These are phyloP conservation scores for Coemansia sp. DNA, from an alignment of 192 early-diverging fungal genomes.

Conservation along the genomic window DNA sequence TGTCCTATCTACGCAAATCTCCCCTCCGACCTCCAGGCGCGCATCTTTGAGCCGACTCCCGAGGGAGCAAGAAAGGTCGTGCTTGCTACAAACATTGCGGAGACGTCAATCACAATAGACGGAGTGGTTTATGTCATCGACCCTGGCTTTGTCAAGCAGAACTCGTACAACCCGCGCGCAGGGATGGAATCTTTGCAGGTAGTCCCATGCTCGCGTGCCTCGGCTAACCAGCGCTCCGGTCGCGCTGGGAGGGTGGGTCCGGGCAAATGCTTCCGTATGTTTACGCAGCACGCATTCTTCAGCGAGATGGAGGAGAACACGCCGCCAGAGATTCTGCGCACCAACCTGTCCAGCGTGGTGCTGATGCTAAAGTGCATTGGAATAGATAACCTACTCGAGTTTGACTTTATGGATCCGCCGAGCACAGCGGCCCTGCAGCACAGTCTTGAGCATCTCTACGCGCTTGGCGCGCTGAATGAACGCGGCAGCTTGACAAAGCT, in stretches of 20 bases:
- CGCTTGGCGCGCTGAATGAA: constrained; percentile 89
- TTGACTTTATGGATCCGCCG: constrained; percentile 99
- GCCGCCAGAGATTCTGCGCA: constrained; percentile 95
- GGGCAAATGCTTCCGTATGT: constrained; percentile 96
- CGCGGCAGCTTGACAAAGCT: constrained; percentile 92
- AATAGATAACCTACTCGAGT: constrained; percentile 94
- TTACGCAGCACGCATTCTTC: constrained; percentile 85
- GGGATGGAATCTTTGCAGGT: constrained; percentile 98
- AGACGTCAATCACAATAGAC: constrained; percentile 97
- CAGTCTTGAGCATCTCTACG: constrained; percentile 89
- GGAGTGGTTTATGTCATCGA: constrained; percentile 97
- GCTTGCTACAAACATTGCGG: constrained; percentile 98
- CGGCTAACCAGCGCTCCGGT: constrained; percentile 91
- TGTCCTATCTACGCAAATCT: constrained; percentile 96
- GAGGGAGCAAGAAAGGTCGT: constrained; percentile 93
- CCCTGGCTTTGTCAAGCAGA: constrained; percentile 97
- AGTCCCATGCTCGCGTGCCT: constrained; percentile 91
- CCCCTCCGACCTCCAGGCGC: constrained; percentile 93
- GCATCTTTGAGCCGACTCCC: constrained; percentile 97
- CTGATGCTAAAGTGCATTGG: constrained; percentile 93
- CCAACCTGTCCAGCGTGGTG: constrained; percentile 89
- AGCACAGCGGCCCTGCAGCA: constrained; percentile 88
- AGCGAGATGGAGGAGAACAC: constrained; percentile 96
- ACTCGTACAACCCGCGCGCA: constrained; percentile 88
- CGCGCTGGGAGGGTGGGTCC: constrained; percentile 95